phyloP scores from a whole-genome alignment of 1,284 basidiomycete genomes.

The Fistulinella staudtii region DNA sequence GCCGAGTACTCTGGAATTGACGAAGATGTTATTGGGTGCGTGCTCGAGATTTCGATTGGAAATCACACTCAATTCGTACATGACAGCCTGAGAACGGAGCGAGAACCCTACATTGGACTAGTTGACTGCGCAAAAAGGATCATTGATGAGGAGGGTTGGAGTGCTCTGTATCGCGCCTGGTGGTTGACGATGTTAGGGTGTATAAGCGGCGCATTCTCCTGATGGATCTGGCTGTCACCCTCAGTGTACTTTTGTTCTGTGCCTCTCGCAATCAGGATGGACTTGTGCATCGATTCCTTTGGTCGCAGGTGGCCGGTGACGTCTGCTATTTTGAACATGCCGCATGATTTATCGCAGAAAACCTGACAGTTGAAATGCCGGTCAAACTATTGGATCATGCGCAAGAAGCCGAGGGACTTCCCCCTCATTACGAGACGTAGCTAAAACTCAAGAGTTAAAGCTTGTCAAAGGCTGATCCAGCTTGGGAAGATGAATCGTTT shows the following conservation, averaged over 20 bases:
- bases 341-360: too few species aligned
- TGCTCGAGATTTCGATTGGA: neutral
- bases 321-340: too few species aligned
- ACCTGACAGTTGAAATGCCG: too few species aligned
- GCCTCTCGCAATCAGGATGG: too few species aligned
- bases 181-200: conserved; percentile 77
- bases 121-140: conserved; percentile 77
- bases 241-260: too few species aligned
- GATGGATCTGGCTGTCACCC: neutral
- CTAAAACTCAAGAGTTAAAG: neutral
- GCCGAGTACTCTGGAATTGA: conserved; percentile 65
- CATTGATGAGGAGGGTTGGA: conserved; percentile 79
- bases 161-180: conserved; percentile 81
- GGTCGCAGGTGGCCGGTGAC: too few species aligned
- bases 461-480: neutral
- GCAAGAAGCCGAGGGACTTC: too few species aligned
- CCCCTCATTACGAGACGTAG: neutral
- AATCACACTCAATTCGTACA: conserved; percentile 1
- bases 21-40: conserved; percentile 86
- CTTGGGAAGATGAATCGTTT: neutral
- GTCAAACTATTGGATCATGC: too few species aligned
- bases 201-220: conserved; percentile 56
- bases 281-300: too few species aligned
- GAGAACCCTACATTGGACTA: conserved; percentile 81
- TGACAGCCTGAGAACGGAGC: conserved; percentile 69